These are phyloP conservation scores for Naegleria fowleri DNA, from an alignment of 208 protist genomes.

Conservation along the genomic window DNA sequence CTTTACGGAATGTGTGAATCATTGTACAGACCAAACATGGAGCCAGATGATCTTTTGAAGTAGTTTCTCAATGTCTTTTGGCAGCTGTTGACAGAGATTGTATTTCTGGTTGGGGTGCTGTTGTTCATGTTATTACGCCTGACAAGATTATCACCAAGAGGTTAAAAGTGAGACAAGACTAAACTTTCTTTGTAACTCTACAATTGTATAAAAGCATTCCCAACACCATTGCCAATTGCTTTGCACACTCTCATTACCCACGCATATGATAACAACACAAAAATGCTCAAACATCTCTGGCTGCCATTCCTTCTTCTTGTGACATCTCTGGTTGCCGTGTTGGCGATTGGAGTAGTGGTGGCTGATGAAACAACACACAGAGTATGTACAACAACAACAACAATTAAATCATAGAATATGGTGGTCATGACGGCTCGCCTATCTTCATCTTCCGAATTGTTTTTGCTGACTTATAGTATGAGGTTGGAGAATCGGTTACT, in stretches of 20 bases:
- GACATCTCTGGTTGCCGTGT: not conserved
- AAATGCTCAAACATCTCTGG: not conserved
- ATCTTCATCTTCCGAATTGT: not conserved
- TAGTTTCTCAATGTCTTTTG: conserved; percentile 80
- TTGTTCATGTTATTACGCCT: conserved; percentile 68
- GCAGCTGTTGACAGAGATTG: conserved; percentile 92
- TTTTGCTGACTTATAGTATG: not conserved
- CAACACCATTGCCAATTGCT: no score
- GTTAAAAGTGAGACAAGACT: conserved; percentile 49
- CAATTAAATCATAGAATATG: no score
- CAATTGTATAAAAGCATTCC: no score
- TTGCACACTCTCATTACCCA: no score
- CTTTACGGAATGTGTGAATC: conserved; percentile 97
- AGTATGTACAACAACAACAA: not conserved
- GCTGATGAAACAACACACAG: not conserved
- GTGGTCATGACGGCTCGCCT: no score
- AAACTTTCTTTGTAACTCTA: not conserved
- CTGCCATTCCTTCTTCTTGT: not conserved
- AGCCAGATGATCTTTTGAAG: conserved; percentile 91
- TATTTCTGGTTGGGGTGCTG: conserved; percentile 90
- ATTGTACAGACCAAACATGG: conserved; percentile 85
- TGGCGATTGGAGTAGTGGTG: not conserved
- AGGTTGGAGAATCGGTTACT: conserved; percentile 38
- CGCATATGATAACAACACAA: no score
- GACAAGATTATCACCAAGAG: conserved; percentile 46